phyloP scores from a whole-genome alignment of 2,329 filamentous ascomycete genomes.

The Camillea tinctor region DNA sequence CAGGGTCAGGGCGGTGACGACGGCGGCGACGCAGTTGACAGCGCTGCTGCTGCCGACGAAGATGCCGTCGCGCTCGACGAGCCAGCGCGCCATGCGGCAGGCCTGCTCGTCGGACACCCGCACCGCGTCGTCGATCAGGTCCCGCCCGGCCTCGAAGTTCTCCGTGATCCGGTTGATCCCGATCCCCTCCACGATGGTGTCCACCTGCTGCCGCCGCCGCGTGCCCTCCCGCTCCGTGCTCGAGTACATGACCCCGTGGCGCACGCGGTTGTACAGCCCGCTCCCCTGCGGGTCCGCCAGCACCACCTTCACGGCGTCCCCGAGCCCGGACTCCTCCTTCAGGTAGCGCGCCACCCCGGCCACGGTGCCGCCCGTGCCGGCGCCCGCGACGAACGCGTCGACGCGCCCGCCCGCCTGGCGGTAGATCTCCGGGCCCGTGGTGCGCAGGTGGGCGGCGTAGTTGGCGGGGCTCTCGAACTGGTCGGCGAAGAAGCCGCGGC shows the following conservation, averaged over 20 bases:
- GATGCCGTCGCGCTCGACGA: constrained; percentile 92
- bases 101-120: constrained; percentile 87
- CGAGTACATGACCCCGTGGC: constrained; percentile 95
- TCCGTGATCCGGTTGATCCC: constrained; percentile 92
- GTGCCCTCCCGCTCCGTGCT: constrained; percentile 87
- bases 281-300: constrained; percentile 94
- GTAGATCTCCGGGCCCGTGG: constrained; percentile 88
- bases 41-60: constrained; percentile 93
- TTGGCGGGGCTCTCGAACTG: constrained; percentile 94
- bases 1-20: constrained; percentile 63
- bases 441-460: constrained; percentile 76
- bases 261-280: constrained; percentile 87
- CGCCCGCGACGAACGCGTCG: constrained; percentile 89
- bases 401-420: constrained; percentile 70
- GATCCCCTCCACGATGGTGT: constrained; percentile 93
- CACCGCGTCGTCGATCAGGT: constrained; percentile 87
- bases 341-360: constrained; percentile 81
- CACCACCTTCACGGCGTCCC: constrained; percentile 50
- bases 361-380: constrained; percentile 91
- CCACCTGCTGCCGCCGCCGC: constrained; percentile 83
- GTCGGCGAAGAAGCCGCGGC: constrained; percentile 88
- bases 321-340: constrained; percentile 65
- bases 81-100: constrained; percentile 88
- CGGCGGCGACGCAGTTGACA: constrained; percentile 90
- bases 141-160: constrained; percentile 85